phyloP scores from a whole-genome alignment of 2,329 filamentous ascomycete species.

The Neonectria hederae region DNA sequence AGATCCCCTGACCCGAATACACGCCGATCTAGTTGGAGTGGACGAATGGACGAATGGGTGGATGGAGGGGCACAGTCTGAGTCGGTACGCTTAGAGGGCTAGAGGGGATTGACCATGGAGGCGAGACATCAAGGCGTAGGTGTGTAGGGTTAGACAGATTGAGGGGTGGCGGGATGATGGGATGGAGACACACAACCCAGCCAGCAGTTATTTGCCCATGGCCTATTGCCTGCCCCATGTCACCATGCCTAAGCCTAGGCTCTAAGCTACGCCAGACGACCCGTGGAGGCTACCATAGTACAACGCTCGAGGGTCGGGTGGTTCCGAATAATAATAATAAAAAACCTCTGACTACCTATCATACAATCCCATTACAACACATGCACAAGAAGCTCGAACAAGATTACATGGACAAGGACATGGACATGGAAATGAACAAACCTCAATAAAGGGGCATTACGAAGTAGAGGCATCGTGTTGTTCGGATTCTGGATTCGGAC shows the following conservation, averaged over 20 bases:
- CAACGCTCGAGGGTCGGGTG: background rate
- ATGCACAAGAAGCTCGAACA: background rate
- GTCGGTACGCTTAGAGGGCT: conserved; percentile 14
- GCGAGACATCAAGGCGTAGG: conserved; percentile 9
- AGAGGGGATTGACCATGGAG: conserved; percentile 4
- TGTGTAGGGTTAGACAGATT: background rate
- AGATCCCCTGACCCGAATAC: conserved; percentile 28
- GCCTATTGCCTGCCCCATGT: background rate
- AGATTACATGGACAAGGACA: background rate
- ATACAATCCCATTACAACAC: background rate
- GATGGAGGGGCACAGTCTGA: conserved; percentile 5
- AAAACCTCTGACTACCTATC: background rate
- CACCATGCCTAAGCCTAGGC: no score
- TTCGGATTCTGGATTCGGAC: conserved; percentile 18
- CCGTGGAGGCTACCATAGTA: conserved; percentile 11
- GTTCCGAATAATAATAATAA: conserved; percentile 2
- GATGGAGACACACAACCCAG: conserved; percentile 18
- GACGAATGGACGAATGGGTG: conserved; percentile 18
- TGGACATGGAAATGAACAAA: conserved; percentile 10
- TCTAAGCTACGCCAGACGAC: conserved; percentile 12
- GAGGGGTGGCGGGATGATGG: conserved; percentile 21
- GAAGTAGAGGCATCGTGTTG: conserved; percentile 3
- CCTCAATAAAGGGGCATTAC: conserved; percentile 7
- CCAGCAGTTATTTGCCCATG: conserved; percentile 4
- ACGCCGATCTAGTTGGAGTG: conserved; percentile 33